Evolutionary conservation across 1,139 yeast genomes (phyloP), one percentile per base, ranked within the genome.

Genomic region (Kluyveromyces sp.): DNA sequence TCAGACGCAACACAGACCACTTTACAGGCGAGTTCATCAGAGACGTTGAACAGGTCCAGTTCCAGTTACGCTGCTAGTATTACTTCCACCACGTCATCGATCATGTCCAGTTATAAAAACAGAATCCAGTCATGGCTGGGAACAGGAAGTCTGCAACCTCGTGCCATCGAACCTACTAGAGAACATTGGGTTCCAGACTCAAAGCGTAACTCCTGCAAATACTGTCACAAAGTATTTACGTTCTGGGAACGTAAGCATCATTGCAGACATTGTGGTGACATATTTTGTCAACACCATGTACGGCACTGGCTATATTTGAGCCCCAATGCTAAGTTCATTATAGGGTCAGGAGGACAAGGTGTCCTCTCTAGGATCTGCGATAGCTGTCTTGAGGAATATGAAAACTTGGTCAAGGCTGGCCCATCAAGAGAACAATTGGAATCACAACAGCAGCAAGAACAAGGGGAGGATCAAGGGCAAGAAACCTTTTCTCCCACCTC

Each of bases 221-320:
- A 74, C n/a, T 88, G 96, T 65, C 68, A 71, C 46, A 74, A 74
- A 63, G 61, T 74, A 45, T 77, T 84, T 63, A 78, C 84, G 40
- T 79, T 83, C 57, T 77, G 86, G 63, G 95, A 88, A 55, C 75
- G 97, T 50, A 78, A 94, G 47, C 97, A 89, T 60, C 97, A 89
- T 65, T 89, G 97, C 61, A 75, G 97, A 42, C 82, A 85, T 58
- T 89, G 97, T 67, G 97, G 97, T 16, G 94, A 87, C 26, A 76
- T 89, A 12, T 89, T 83, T 59, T 89, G 97, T 65, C 80, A 81
- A 42, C 83, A 79, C 46, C 78, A 77, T 56, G 63, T 76, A 25
- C 56, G 66, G 16, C 72, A 69, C 55, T 58, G 67, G 42, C 57
- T 77, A 29, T 68, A 70, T 56, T 73, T 89, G 49, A 89, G 87